phyloP scores from a whole-genome alignment of 208 protist genomes.

The Endotrypanum monterogeii region DNA sequence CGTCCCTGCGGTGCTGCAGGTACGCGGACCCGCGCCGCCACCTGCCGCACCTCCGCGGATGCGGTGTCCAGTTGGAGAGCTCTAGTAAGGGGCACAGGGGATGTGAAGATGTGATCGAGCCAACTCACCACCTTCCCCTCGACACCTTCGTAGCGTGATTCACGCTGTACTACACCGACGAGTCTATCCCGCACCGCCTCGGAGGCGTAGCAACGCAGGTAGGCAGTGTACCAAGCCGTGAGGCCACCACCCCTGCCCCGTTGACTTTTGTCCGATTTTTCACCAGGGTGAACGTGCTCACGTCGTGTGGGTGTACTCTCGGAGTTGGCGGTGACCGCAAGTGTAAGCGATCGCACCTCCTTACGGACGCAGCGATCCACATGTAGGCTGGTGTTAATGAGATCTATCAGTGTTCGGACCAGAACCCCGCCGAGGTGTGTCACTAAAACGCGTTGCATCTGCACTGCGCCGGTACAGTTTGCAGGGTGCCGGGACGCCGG shows the following conservation, averaged over 20 bases:
- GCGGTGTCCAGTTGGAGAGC: background rate
- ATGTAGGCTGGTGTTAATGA: constrained; percentile 8
- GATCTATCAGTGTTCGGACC: constrained; percentile 14
- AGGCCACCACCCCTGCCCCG: constrained; percentile 3
- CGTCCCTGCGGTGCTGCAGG: background rate
- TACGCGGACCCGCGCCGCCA: constrained; percentile 6
- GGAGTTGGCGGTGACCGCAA: background rate
- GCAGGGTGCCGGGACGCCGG: constrained; percentile 8
- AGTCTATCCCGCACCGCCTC: constrained; percentile 1
- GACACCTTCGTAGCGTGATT: constrained; percentile 27
- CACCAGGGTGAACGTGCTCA: background rate
- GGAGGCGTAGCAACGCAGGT: background rate
- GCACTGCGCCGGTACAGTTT: constrained; percentile 25
- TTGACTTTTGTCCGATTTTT: background rate
- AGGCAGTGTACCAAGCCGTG: constrained; percentile 20
- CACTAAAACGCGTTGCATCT: constrained; percentile 24
- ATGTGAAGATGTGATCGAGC: constrained; percentile 7
- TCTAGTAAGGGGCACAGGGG: background rate
- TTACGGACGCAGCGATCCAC: background rate
- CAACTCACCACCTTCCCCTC: constrained; percentile 22
- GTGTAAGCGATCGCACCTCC: background rate
- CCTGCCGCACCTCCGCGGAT: background rate
- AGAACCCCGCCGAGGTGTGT: constrained; percentile 20
- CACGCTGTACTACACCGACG: constrained; percentile 6
- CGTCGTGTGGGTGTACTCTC: background rate